Conservation (phyloP, 139 green algal species). For the Auxenochlorella pyrenoidosa region DNA sequence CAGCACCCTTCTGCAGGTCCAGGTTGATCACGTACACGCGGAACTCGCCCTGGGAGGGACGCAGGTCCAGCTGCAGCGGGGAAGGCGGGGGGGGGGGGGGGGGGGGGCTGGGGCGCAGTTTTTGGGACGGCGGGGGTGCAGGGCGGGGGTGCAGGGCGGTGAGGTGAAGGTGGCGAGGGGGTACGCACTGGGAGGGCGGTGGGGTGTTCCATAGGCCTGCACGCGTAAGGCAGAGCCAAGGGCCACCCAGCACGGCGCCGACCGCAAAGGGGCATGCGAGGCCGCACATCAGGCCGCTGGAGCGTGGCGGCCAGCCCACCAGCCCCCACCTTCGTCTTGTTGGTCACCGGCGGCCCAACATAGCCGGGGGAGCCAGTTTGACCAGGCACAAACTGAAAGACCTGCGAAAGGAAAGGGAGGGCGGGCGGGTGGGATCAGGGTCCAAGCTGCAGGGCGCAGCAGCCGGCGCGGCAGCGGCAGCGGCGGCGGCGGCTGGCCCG, state of each 20-base stretch:
- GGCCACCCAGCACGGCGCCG: too few species aligned
- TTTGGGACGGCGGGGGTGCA: not conserved
- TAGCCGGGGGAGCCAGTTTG: conserved; percentile 25
- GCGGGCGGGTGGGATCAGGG: not conserved
- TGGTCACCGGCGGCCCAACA: conserved; percentile 33
- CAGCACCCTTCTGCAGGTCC: conserved; percentile 8
- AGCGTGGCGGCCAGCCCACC: not conserved
- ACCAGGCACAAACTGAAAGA: conserved; percentile 41
- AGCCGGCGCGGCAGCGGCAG: not conserved
- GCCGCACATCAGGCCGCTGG: too few species aligned
- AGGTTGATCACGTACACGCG: conserved; percentile 30
- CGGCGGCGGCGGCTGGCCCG: not conserved
- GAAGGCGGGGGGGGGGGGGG: not conserved
- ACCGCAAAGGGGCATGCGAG: not conserved
- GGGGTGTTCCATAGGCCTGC: too few species aligned
- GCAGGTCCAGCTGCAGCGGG: conserved; percentile 10
- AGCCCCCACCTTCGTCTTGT: conserved; percentile 8
- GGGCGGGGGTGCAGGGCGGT: too few species aligned
- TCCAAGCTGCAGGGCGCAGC: not conserved
- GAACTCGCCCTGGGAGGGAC: conserved; percentile 25
- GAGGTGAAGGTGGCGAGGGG: too few species aligned
- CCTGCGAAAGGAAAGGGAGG: conserved; percentile 27
- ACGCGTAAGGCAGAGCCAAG: too few species aligned
- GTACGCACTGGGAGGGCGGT: too few species aligned
- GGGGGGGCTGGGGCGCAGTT: not conserved